Percentiles rank a stretch among this genome's conserved stretches.
phyloP scores from a whole-genome alignment of 2,329 filamentous ascomycete species.

The Venturia pyrina region DNA sequence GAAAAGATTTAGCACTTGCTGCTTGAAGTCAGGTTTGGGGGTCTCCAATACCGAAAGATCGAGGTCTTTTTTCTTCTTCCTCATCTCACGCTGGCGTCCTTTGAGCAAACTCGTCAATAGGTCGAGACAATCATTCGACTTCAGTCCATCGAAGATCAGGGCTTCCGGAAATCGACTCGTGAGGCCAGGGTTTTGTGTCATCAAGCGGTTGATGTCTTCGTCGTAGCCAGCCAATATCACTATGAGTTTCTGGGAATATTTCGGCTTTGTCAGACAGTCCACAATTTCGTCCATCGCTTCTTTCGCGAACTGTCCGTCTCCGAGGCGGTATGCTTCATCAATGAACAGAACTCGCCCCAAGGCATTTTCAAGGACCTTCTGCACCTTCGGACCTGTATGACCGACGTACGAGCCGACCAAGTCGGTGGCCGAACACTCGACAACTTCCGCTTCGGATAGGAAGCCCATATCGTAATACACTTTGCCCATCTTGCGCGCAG shows the following conservation, averaged over 20 bases:
- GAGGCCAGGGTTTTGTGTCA: slow-evolving; percentile 52
- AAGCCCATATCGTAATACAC: slow-evolving; percentile 68
- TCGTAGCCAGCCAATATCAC: slow-evolving; percentile 63
- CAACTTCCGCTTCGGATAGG: slow-evolving; percentile 47
- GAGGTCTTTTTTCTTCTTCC: slow-evolving; percentile 19
- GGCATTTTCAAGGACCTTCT: slow-evolving; percentile 48
- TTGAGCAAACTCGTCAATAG: slow-evolving; percentile 30
- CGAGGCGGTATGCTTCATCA: slow-evolving; percentile 61
- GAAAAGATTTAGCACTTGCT: slow-evolving; percentile 27
- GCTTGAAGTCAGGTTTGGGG: slow-evolving; percentile 15
- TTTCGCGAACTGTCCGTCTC: slow-evolving; percentile 46
- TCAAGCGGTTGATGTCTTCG: slow-evolving; percentile 52
- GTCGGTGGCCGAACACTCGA: slow-evolving; percentile 59
- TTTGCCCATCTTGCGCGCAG: slow-evolving; percentile 63
- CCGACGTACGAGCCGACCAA: slow-evolving; percentile 60
- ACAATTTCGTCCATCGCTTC: slow-evolving; percentile 45
- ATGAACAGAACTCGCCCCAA: slow-evolving; percentile 60
- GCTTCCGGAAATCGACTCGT: slow-evolving; percentile 55
- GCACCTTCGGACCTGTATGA: slow-evolving; percentile 58
- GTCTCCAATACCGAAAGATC: slow-evolving; percentile 20
- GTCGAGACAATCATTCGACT: slow-evolving; percentile 21
- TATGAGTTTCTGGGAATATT: slow-evolving; percentile 50
- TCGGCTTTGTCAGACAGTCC: slow-evolving; percentile 44
- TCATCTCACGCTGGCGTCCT: slow-evolving; percentile 10
- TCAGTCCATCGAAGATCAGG: slow-evolving; percentile 42